Base-by-base conservation (phyloP, 441 rosid species). In the Arabidopsis hybrid region DNA sequence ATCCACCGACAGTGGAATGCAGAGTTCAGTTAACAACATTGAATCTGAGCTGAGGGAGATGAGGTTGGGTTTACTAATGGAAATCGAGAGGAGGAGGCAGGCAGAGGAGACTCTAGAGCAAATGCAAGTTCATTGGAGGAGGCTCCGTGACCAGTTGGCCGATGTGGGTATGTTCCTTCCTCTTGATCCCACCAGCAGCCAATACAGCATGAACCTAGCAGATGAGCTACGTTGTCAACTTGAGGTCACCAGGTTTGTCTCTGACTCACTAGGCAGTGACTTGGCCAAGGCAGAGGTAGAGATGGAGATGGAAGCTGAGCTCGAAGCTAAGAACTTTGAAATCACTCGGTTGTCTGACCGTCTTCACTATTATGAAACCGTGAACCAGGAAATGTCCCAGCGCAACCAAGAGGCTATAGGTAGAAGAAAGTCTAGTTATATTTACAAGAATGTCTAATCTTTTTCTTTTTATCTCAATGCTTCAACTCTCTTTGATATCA, bases 321-420 rank as follows among this genome's bases (percentile, higher is more conserved):
- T 87, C 50, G 85, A 86, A 51, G 78, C 85, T 35, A 91, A 90
- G 85, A 88, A 90, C 83, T 87, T 90, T 81, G 94, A 92, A 81
- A 88, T 92, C 65, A 81, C 88, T 10, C 91, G 92, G 13, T 76
- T 92, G 71, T 74, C 71, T 60, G 96, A 92, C 60, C 88, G 97
- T 38, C 87, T 92, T 62, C 89, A 81, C 72, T 86, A 87, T 82
- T 90, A 90, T 34, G 93, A 90, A 78, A 85, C 86, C 26, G 85
- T 90, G 72, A 92, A 92, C 77, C 86, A 56, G 39, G 96, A 92
- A 76, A 88, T 92, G 97, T 88, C 85, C 66, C 93, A 87, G 45
- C 82, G 92, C 78, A 92, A 90, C 78, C 97, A 92, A 81, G 92
- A 92, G 82, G 86, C 84, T 71, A 80, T 89, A 45, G 97, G 97